Evolutionary conservation across 2,329 filamentous ascomycete species (phyloP).

Genomic region (Calonectria naviculata): DNA sequence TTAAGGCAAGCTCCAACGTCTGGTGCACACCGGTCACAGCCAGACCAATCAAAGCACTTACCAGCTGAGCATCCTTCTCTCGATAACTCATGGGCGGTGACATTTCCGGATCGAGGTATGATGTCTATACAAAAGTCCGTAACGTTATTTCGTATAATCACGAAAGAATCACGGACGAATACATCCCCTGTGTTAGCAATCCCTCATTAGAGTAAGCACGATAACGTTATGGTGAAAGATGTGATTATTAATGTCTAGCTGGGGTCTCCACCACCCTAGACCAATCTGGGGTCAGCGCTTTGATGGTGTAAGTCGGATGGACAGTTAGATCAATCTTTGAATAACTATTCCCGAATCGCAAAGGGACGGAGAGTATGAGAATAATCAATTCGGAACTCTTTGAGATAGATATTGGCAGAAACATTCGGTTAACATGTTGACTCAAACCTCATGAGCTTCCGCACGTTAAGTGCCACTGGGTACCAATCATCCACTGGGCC

Average conservation of each 20-base stretch:
- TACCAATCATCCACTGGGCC: no score
- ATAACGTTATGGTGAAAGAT: slow-evolving; percentile 18
- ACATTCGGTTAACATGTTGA: not conserved
- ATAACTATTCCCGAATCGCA: not conserved
- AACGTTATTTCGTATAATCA: not conserved
- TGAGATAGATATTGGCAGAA: rapidly evolving
- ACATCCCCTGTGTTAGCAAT: not conserved
- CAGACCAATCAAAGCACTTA: not conserved
- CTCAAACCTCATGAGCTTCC: no score
- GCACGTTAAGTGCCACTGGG: no score
- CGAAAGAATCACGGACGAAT: not conserved
- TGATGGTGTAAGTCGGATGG: not conserved
- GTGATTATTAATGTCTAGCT: slow-evolving; percentile 17
- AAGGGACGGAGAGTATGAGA: not conserved
- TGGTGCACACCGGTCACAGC: no score
- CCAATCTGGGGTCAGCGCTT: not conserved
- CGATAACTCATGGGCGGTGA: slow-evolving; percentile 23
- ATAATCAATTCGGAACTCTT: no score
- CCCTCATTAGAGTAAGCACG: not conserved
- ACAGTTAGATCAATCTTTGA: no score
- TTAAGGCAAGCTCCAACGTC: not conserved
- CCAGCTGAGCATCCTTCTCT: slow-evolving; percentile 8
- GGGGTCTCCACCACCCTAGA: not conserved
- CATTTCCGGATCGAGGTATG: slow-evolving; percentile 12
- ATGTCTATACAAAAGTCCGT: not conserved